Conservation (phyloP, 192 early-diverging fungal species). For the Umbelopsis isabellina region DNA sequence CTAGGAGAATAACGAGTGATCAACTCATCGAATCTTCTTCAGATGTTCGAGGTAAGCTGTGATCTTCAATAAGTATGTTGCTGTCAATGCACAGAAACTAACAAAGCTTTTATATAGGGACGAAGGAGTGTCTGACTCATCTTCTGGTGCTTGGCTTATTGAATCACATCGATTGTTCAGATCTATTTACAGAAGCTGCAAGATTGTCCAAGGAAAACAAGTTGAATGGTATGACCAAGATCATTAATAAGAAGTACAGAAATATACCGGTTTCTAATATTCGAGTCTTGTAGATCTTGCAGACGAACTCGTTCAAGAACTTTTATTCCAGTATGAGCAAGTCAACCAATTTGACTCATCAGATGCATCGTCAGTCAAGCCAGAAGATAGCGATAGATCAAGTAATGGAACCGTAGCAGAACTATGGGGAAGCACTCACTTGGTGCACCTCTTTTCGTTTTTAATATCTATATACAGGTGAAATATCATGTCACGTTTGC, state of each 20-base stretch:
- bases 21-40: not conserved
- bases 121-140: constrained; percentile 3
- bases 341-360: not conserved
- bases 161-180: constrained; percentile 30
- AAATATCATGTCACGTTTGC: not conserved
- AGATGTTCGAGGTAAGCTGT: constrained; percentile 1
- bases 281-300: not conserved
- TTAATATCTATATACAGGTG: constrained; percentile 10
- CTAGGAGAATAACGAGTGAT: constrained; percentile 28
- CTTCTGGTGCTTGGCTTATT: constrained; percentile 25
- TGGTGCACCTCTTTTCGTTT: constrained; percentile 8
- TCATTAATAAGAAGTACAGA: not conserved
- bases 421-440: constrained; percentile 5
- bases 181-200: constrained; percentile 35
- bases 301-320: constrained; percentile 1
- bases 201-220: constrained; percentile 21
- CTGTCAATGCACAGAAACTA: not conserved
- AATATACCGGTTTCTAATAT: not conserved
- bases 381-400: not conserved
- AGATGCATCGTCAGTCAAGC: not conserved
- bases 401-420: not conserved
- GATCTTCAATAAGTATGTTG: not conserved
- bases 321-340: constrained; percentile 1
- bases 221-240: not conserved
- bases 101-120: not conserved